phyloP scores from a whole-genome alignment of 1,284 basidiomycete genomes.

The Tilletiaria anomala region DNA sequence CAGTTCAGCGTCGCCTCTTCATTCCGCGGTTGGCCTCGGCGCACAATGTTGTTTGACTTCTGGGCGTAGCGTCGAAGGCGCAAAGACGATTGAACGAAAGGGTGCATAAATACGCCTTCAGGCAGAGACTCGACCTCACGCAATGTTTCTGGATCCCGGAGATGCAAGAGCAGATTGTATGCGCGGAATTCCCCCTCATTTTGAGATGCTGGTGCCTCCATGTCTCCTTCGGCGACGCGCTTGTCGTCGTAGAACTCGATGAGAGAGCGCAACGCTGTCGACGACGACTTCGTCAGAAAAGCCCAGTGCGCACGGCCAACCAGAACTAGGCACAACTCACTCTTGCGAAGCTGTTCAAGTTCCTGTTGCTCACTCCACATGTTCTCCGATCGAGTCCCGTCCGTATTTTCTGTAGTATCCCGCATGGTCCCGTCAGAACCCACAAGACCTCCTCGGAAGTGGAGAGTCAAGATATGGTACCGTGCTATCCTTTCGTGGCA shows the following conservation, averaged over 20 bases:
- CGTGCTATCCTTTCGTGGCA: constrained; percentile 85
- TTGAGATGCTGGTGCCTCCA: constrained; percentile 46
- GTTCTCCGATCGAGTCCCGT: neutral
- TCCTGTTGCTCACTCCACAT: constrained; percentile 63
- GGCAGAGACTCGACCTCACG: constrained; percentile 60
- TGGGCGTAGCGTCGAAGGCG: constrained; percentile 68
- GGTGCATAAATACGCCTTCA: constrained; percentile 53
- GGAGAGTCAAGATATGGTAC: constrained; percentile 77
- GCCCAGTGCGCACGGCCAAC: neutral
- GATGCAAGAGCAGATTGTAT: constrained; percentile 80
- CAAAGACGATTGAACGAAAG: constrained; percentile 66
- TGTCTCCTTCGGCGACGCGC: constrained; percentile 45
- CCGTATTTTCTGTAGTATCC: neutral
- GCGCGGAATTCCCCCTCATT: constrained; percentile 90
- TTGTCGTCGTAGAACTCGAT: constrained; percentile 83
- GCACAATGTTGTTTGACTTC: constrained; percentile 49
- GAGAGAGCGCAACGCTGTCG: constrained; percentile 57
- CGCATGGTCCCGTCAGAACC: constrained; percentile 42
- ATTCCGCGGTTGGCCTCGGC: constrained; percentile 41
- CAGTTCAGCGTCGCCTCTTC: constrained; percentile 46
- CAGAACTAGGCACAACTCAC: constrained; percentile 44
- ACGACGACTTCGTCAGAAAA: neutral
- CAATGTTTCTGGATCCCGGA: constrained; percentile 66
- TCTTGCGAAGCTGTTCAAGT: constrained; percentile 76
- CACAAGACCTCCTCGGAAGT: constrained; percentile 44